These are phyloP conservation scores for Bullera alba DNA, from an alignment of 768 basidiomycete genomes.

Conservation along the genomic window DNA sequence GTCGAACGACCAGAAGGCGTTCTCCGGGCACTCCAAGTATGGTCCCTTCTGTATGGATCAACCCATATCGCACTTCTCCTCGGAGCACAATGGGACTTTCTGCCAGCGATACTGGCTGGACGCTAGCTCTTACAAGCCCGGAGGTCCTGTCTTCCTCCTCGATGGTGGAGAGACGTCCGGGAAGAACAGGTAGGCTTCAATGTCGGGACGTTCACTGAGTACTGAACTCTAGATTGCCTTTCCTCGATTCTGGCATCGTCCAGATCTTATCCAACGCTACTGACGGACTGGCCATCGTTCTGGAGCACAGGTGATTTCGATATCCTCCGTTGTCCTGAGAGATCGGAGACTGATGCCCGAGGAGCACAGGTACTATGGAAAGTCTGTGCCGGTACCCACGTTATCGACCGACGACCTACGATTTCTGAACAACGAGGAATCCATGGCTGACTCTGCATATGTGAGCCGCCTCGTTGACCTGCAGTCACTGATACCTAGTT, in stretches of 20 bases:
- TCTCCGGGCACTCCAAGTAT: constrained; percentile 14
- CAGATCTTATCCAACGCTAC: constrained; percentile 78
- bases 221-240: constrained; percentile 46
- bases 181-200: constrained; percentile 51
- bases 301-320: constrained; percentile 79
- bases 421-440: constrained; percentile 82
- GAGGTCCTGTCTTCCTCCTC: constrained; percentile 78
- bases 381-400: constrained; percentile 67
- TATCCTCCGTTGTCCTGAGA: neutral
- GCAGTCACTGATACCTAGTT: constrained; percentile 49
- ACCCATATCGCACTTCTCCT: constrained; percentile 73
- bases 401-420: constrained; percentile 76
- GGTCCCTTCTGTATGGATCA: constrained; percentile 62
- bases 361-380: constrained; percentile 56
- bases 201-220: neutral
- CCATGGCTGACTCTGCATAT: constrained; percentile 81
- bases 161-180: constrained; percentile 93
- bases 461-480: constrained; percentile 7
- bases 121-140: constrained; percentile 64
- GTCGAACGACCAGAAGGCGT: neutral
- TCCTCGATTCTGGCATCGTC: constrained; percentile 72
- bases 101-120: constrained; percentile 90
- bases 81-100: constrained; percentile 57
- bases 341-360: neutral
- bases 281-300: constrained; percentile 78